phyloP scores from a whole-genome alignment of 208 protist species.

The Trypanosoma cruzi region DNA sequence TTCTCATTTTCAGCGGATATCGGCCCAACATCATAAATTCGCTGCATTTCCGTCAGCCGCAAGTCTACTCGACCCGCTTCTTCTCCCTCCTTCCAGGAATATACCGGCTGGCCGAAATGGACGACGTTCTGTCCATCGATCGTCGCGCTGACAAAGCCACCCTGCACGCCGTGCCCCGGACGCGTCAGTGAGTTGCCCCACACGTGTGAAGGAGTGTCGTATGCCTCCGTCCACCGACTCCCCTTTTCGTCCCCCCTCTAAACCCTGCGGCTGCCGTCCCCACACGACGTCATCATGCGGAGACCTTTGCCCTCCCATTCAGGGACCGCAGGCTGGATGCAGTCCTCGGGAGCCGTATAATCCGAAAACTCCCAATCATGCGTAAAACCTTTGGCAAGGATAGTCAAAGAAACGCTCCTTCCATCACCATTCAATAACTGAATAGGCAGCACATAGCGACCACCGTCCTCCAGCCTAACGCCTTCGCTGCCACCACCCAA shows the following conservation, averaged over 20 bases:
- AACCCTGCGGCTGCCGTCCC: slow-evolving; percentile 2
- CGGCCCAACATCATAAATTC: slow-evolving; percentile 24
- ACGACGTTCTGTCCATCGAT: slow-evolving; percentile 22
- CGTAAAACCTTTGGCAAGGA: too few species aligned
- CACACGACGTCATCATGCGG: not conserved
- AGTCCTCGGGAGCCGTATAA: slow-evolving; percentile 5
- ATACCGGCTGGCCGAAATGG: slow-evolving; percentile 18
- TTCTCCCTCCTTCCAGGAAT: slow-evolving; percentile 1
- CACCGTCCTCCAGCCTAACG: too few species aligned
- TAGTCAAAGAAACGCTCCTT: too few species aligned
- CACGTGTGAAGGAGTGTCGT: slow-evolving; percentile 17
- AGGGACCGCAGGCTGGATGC: too few species aligned
- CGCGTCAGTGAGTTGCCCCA: slow-evolving; percentile 16
- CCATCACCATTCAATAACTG: too few species aligned
- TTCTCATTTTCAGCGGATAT: slow-evolving; percentile 18
- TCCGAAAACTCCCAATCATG: too few species aligned
- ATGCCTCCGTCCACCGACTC: slow-evolving; percentile 12
- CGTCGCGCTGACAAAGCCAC: slow-evolving; percentile 8
- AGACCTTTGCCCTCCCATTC: slow-evolving; percentile 15
- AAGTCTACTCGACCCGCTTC: slow-evolving; percentile 14
- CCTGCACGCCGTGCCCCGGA: not conserved
- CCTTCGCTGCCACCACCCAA: too few species aligned
- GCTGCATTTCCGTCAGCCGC: slow-evolving; percentile 14
- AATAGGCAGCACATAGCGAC: too few species aligned
- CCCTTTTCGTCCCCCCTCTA: slow-evolving; percentile 15